Conservation (phyloP, 129 eudicot genomes). For the Artemisia annua region DNA sequence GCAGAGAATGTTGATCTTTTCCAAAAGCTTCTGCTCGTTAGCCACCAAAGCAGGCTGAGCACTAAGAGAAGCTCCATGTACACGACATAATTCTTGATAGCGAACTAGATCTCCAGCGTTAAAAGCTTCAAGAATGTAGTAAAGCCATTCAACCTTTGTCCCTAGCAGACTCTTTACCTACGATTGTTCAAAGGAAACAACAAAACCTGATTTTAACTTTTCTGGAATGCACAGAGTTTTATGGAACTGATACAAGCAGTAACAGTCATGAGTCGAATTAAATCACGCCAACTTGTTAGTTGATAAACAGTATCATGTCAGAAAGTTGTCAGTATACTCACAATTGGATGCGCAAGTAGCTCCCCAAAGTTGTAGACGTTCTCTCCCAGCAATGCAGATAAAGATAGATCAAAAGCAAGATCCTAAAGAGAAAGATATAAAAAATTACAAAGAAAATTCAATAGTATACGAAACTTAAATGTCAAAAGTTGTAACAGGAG, state of each 20-base stretch:
- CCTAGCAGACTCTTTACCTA: conserved; percentile 77
- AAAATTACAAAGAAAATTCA: background rate
- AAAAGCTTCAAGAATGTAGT: conserved; percentile 87
- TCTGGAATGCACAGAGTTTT: too few species aligned
- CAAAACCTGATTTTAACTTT: too few species aligned
- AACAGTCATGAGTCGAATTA: too few species aligned
- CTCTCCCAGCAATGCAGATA: conserved; percentile 90
- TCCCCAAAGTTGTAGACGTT: conserved; percentile 97
- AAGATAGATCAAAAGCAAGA: conserved; percentile 87
- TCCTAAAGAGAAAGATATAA: conserved; percentile 44
- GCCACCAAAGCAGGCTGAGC: conserved; percentile 89
- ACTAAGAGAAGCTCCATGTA: conserved; percentile 70
- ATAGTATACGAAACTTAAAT: background rate
- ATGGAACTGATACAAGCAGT: too few species aligned
- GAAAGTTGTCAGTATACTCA: conserved; percentile 41
- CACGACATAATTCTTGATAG: conserved; percentile 82
- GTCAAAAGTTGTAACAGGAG: too few species aligned
- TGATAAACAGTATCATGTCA: background rate
- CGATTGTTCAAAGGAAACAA: conserved; percentile 3
- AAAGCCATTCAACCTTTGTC: conserved; percentile 96
- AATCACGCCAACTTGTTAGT: background rate
- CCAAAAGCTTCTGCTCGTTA: conserved; percentile 85
- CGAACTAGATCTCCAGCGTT: conserved; percentile 87
- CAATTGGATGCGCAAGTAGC: conserved; percentile 93
- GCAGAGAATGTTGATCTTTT: conserved; percentile 95